These are phyloP conservation scores for Warburgia ugandensis DNA, from an alignment of 164 flowering plant species.

Conservation along the genomic window DNA sequence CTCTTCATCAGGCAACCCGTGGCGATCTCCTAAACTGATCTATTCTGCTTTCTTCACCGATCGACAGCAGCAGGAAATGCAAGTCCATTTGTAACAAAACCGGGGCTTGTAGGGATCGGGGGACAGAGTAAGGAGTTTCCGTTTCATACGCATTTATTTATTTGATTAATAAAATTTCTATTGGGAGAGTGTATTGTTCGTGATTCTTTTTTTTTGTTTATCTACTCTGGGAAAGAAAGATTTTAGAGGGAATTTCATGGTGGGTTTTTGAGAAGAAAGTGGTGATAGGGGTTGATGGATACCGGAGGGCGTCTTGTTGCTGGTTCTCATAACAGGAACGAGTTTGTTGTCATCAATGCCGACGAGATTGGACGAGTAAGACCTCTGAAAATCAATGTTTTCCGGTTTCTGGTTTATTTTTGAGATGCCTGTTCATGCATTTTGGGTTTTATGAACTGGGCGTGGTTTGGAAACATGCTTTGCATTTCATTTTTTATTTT, in stretches of 20 bases:
- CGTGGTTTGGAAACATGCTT: not conserved
- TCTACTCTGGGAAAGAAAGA: not conserved
- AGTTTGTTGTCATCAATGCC: constrained; percentile 88
- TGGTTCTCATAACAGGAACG: constrained; percentile 89
- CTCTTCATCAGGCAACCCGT: not conserved
- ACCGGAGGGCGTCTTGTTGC: constrained; percentile 73
- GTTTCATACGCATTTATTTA: not conserved
- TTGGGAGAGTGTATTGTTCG: not conserved
- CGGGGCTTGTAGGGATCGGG: not conserved
- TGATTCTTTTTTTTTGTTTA: not conserved
- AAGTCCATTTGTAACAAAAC: not conserved
- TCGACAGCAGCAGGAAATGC: not conserved
- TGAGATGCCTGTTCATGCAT: not conserved
- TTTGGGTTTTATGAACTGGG: not conserved
- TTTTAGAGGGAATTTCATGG: not conserved
- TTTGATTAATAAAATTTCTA: not conserved
- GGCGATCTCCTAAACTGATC: not conserved
- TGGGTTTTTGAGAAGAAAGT: not conserved
- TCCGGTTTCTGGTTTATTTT: not conserved
- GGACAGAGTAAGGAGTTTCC: not conserved
- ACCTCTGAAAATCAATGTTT: constrained; percentile 1
- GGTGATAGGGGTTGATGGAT: constrained; percentile 34
- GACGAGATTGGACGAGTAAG: constrained; percentile 81
- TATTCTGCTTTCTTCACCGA: not conserved
- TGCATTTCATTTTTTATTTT: not conserved